These are phyloP conservation scores for Filobasidium uniguttulatum DNA, from an alignment of 1,284 basidiomycete genomes.

Conservation along the genomic window DNA sequence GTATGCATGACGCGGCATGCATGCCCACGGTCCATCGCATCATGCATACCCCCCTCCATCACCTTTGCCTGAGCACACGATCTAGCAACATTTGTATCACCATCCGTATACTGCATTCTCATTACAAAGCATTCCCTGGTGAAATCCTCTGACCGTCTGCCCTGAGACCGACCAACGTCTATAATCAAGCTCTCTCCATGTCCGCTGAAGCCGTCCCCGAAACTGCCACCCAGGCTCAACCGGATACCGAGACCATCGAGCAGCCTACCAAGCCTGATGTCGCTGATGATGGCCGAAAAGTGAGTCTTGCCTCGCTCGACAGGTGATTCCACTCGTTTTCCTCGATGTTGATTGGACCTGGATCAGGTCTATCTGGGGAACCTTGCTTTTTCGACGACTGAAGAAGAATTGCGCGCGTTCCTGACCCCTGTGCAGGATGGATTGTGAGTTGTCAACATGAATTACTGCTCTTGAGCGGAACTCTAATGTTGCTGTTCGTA, in stretches of 20 bases:
- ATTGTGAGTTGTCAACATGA: conserved; percentile 23
- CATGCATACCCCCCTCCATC: too few species aligned
- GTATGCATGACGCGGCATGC: too few species aligned
- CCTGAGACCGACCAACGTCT: too few species aligned
- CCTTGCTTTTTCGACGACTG: conserved; percentile 31
- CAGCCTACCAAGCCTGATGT: too few species aligned
- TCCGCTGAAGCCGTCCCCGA: not conserved
- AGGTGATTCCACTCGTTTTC: not conserved
- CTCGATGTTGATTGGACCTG: too few species aligned
- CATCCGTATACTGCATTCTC: too few species aligned
- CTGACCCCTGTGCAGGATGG: conserved; percentile 26
- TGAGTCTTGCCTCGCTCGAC: not conserved
- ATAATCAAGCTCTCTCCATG: not conserved
- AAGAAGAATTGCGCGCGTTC: conserved; percentile 30
- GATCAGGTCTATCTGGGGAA: conserved; percentile 35
- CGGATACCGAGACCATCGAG: not conserved
- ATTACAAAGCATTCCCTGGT: too few species aligned
- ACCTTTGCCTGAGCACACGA: too few species aligned
- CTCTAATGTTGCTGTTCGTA: not conserved
- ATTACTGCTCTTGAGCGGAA: not conserved
- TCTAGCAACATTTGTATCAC: too few species aligned
- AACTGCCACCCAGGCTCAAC: not conserved
- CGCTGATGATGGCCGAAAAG: not conserved
- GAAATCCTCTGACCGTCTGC: too few species aligned
- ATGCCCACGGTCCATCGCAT: too few species aligned